Base-by-base conservation (phyloP, 768 basidiomycete genomes). In the Sarcodon aspratus region DNA sequence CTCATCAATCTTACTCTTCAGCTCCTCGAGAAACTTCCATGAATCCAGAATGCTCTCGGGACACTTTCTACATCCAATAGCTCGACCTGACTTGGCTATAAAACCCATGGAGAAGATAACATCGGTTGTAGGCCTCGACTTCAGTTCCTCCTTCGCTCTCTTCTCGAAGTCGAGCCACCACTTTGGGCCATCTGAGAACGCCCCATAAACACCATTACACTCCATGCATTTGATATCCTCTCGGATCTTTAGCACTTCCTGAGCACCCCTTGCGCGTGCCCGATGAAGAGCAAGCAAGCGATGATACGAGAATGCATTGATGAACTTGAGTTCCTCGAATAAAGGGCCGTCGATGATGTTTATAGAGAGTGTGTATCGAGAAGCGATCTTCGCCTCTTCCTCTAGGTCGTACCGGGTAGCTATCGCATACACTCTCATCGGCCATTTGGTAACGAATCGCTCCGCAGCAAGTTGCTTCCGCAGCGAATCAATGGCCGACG, bases 91-190 rank as follows among this genome's bases (percentile, higher is more conserved):
- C 50, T 67, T 64, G 34, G 74, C 73, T 44, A 86, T 56, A 60
- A 83, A 86, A 33, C 71, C 64, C 61, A 81, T 66, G 34, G 70
- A 69, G 57, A 86, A 85, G 35, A 87, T 72, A 42, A 72, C 66
- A 21, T 74, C 74, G 13, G 79, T 72, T 48, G 75, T 73, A 36
- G 82, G 82, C 38, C 79, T 67, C 44, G 59, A 57, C 21, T 63
- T 62, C 49, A 87, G 63, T 57, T 86, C 85, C 57, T 73, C 72
- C 56, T 57, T 73, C 35, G 82, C 84, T 49, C 66, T 57, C 58
- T 59, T 70, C 59, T 75, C 72, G 55, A 76, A 88, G 52, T 76
- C 75, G 17, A 59, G 58, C 84, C 83, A 87, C 85, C 83, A 86
- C 60, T 72, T 73, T 17, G 85, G 85, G 6, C 70, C 68, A 6